Evolutionary conservation across 495 filamentous ascomycete species (phyloP).

Genomic region (Aspergillus indologenus): DNA sequence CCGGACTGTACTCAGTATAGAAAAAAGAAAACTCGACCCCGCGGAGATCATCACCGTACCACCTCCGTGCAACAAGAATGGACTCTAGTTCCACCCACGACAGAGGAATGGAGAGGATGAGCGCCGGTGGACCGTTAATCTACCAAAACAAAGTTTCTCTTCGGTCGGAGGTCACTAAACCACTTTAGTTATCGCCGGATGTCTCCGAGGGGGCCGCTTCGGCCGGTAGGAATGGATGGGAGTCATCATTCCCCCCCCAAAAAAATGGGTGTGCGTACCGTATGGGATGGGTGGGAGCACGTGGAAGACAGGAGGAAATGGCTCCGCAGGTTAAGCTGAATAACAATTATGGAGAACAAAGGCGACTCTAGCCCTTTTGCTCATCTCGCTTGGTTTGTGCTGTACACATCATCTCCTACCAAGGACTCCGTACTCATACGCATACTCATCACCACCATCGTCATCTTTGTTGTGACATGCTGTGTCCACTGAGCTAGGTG

Average conservation of each 20-base stretch:
- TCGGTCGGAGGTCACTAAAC: too few species aligned
- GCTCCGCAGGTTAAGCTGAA: too few species aligned
- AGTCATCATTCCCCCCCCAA: background rate
- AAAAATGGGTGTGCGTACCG: background rate
- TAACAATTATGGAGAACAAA: too few species aligned
- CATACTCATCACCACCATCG: background rate
- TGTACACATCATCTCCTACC: too few species aligned
- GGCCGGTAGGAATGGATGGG: background rate
- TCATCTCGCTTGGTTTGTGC: too few species aligned
- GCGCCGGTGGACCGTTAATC: background rate
- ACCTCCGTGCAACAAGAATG: background rate
- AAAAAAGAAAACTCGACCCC: background rate
- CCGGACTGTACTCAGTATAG: too few species aligned
- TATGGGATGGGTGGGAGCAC: too few species aligned
- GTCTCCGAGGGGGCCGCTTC: background rate
- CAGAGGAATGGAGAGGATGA: background rate
- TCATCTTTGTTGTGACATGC: background rate
- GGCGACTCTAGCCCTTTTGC: too few species aligned
- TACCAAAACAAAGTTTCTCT: background rate
- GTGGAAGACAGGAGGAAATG: background rate
- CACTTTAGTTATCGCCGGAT: background rate
- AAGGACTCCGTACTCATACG: too few species aligned
- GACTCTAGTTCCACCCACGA: too few species aligned
- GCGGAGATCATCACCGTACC: background rate
- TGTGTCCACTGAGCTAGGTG: too few species aligned